A percentile compares a stretch with the other conserved stretches of the same genome.
These are phyloP conservation scores for Vaccinium darrowii DNA, from an alignment of 148 eudicot genomes.

Conservation along the genomic window DNA sequence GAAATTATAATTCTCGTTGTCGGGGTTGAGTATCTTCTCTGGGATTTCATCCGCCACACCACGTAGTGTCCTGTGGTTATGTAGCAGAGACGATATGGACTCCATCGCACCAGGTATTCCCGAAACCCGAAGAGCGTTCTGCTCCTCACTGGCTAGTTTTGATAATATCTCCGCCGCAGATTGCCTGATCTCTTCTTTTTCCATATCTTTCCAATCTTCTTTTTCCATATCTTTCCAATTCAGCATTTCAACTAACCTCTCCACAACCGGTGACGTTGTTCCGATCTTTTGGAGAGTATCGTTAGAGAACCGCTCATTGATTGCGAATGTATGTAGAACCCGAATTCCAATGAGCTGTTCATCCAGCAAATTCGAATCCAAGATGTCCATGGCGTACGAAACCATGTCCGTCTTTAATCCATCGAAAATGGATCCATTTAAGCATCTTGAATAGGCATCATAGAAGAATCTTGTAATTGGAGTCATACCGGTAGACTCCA, in stretches of 20 bases:
- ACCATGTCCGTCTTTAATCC: conserved; percentile 90
- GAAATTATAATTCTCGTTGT: conserved; percentile 41
- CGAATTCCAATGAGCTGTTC: conserved; percentile 75
- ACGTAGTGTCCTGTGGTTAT: conserved; percentile 27
- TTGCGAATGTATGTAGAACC: conserved; percentile 44
- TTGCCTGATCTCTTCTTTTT: conserved; percentile 64
- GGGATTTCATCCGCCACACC: conserved; percentile 41
- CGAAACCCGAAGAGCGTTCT: conserved; percentile 65
- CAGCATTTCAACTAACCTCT: conserved; percentile 75
- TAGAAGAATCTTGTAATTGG: conserved; percentile 54
- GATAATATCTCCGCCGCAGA: conserved; percentile 59
- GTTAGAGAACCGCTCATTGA: conserved; percentile 37
- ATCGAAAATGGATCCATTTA: conserved; percentile 71
- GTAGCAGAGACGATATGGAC: conserved; percentile 72
- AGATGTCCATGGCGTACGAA: conserved; percentile 67
- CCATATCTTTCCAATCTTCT: too few relatives aligned
- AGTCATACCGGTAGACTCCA: conserved; percentile 57
- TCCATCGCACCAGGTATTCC: conserved; percentile 82
- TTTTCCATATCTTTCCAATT: conserved; percentile 75
- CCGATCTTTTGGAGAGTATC: conserved; percentile 80
- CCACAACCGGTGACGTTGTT: conserved; percentile 43
- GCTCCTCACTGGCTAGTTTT: conserved; percentile 59
- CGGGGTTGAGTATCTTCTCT: conserved; percentile 38
- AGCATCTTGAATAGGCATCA: conserved; percentile 52
- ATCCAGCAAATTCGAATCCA: conserved; percentile 57